Conservation (phyloP, 2,329 filamentous ascomycete genomes). For the Colletotrichum liaoningense region DNA sequence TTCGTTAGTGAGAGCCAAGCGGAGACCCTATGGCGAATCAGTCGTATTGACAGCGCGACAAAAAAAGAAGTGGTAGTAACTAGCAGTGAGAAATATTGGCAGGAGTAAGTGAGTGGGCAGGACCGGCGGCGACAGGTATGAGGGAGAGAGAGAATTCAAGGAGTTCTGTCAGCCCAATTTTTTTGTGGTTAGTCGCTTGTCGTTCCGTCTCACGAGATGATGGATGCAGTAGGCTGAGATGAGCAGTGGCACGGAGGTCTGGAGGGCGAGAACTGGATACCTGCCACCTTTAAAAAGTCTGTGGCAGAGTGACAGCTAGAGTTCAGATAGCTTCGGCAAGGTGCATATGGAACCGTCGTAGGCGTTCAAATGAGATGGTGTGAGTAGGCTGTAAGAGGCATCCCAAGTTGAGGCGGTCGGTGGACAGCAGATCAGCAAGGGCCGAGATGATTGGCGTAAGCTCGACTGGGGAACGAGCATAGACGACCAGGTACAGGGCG, state of each 20-base stretch:
- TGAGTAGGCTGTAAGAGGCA: conserved; percentile 25
- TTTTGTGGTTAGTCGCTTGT: not conserved
- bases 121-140: not conserved
- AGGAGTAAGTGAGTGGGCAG: not conserved
- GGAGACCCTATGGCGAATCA: not conserved
- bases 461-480: conserved; percentile 14
- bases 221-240: not conserved
- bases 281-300: conserved; percentile 23
- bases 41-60: not conserved
- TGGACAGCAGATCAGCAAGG: conserved; percentile 26
- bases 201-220: not conserved
- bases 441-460: conserved; percentile 25
- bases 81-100: not conserved
- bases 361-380: conserved; percentile 5
- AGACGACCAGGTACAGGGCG: not conserved
- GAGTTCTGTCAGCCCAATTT: not conserved
- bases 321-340: conserved; percentile 25
- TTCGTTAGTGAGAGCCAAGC: not conserved
- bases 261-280: conserved; percentile 1
- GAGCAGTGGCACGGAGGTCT: conserved; percentile 12
- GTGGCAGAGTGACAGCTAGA: conserved; percentile 9
- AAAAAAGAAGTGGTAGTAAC: not conserved
- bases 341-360: conserved; percentile 9
- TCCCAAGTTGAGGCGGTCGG: conserved; percentile 12
- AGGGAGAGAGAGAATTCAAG: not conserved